A percentile compares a stretch with the other conserved stretches of the same genome.
phyloP scores from a whole-genome alignment of 129 eudicot species.

The Cynara cardunculus region DNA sequence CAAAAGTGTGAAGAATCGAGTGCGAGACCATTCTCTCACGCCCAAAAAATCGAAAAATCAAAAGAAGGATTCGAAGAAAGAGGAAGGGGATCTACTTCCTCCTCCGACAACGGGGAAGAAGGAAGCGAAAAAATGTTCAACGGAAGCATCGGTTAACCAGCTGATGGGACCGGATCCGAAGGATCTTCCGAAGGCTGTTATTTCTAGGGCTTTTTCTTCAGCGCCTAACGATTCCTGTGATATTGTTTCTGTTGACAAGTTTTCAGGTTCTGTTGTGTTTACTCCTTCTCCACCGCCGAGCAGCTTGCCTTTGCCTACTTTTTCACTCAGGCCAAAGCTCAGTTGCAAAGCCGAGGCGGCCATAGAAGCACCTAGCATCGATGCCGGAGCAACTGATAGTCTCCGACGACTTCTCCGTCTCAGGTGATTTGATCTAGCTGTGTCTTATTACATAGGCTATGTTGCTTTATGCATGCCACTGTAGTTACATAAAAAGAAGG shows the following conservation, averaged over 20 bases:
- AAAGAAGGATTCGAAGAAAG: conserved; percentile 21
- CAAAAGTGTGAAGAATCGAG: conserved; percentile 34
- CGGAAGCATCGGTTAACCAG: background rate
- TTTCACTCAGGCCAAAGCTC: conserved; percentile 68
- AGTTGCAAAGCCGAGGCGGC: conserved; percentile 47
- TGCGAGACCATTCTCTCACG: conserved; percentile 37
- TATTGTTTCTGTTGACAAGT: conserved; percentile 25
- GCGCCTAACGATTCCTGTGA: background rate
- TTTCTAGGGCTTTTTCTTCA: conserved; percentile 24
- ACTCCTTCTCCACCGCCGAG: conserved; percentile 87
- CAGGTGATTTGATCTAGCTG: conserved; percentile 26
- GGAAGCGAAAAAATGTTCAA: conserved; percentile 1
- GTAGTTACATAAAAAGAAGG: conserved; percentile 13
- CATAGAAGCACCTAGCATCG: conserved; percentile 33
- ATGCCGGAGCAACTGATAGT: conserved; percentile 59
- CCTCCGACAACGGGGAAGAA: conserved; percentile 14
- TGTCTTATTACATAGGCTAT: background rate
- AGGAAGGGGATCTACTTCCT: conserved; percentile 14
- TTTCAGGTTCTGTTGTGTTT: conserved; percentile 47
- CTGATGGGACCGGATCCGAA: conserved; percentile 45
- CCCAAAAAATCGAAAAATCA: conserved; percentile 43
- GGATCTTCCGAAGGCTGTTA: conserved; percentile 36
- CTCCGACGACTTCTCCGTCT: conserved; percentile 69
- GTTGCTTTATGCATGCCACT: conserved; percentile 26
- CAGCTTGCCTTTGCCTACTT: conserved; percentile 91